Evolutionary conservation across 139 green algal species (phyloP).

Genomic region (Mesotaenium endlicherianum): DNA sequence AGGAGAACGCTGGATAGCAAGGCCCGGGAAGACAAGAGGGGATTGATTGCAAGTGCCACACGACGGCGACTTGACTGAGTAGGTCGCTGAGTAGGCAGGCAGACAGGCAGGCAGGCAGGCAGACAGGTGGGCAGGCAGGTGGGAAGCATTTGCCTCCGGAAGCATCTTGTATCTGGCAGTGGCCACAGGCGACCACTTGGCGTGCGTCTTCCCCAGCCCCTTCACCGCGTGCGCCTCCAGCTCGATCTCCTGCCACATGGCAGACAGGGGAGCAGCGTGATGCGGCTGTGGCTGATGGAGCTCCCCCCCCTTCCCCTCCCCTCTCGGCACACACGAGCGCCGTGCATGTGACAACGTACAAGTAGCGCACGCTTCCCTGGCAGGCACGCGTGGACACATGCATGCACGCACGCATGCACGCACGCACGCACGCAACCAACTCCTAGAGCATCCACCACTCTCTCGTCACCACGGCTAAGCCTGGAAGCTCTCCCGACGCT

Average conservation of each 20-base stretch:
- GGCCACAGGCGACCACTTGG: conserved; percentile 97
- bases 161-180: conserved; percentile 90
- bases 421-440: background rate
- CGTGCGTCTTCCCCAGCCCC: conserved; percentile 85
- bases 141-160: conserved; percentile 85
- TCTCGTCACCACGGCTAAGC: too few species aligned
- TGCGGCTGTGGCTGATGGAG: background rate
- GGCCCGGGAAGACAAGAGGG: too few species aligned
- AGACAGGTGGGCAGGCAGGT: too few species aligned
- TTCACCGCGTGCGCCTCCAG: conserved; percentile 89
- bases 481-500: too few species aligned
- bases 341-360: background rate
- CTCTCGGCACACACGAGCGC: too few species aligned
- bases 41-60: too few species aligned
- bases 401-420: background rate
- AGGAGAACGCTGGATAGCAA: too few species aligned
- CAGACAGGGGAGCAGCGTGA: background rate
- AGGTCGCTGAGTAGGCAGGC: too few species aligned
- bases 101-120: too few species aligned
- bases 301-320: too few species aligned
- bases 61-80: too few species aligned
- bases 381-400: background rate
- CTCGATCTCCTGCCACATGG: conserved; percentile 69
- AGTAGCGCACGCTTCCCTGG: background rate
- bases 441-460: too few species aligned